phyloP scores from a whole-genome alignment of 75 land plant species.

The Cryptomeria japonica region DNA sequence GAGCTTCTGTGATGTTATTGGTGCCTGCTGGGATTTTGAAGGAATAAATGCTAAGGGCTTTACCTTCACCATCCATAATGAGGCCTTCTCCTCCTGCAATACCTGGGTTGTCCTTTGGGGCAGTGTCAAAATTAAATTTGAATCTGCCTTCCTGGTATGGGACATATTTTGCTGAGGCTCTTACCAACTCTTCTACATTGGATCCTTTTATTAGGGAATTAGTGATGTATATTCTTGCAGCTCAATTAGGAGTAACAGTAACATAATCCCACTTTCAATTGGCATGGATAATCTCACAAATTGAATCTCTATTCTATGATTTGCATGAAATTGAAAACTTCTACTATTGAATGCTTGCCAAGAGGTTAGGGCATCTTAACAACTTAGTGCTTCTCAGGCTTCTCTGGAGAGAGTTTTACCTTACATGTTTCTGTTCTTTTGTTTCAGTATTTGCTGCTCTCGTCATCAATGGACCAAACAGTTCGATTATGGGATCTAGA shows the following conservation, averaged over 20 bases:
- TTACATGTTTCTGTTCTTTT: not conserved
- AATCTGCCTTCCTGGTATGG: not conserved
- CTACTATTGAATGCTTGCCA: not conserved
- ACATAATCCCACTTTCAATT: not conserved
- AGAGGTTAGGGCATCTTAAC: not conserved
- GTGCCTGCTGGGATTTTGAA: too few relatives aligned
- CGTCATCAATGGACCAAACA: constrained; percentile 91
- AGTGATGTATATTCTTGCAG: not conserved
- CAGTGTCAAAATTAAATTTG: not conserved
- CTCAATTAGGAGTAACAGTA: not conserved
- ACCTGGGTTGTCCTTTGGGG: not conserved
- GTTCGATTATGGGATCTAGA: constrained; percentile 87
- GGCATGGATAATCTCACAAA: not conserved
- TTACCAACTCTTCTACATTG: not conserved
- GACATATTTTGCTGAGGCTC: not conserved
- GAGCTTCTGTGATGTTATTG: too few relatives aligned
- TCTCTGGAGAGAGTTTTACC: not conserved
- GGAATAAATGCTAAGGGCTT: not conserved
- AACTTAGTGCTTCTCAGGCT: not conserved
- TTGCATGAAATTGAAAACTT: not conserved
- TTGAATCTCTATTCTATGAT: not conserved
- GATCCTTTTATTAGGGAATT: not conserved
- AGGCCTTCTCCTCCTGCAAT: not conserved
- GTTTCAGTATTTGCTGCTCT: constrained; percentile 75
- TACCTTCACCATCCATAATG: not conserved